Evolutionary conservation across 495 filamentous ascomycete species (phyloP), one percentile per base, ranked within the genome.

Genomic region (Stereocaulon alpinum): DNA sequence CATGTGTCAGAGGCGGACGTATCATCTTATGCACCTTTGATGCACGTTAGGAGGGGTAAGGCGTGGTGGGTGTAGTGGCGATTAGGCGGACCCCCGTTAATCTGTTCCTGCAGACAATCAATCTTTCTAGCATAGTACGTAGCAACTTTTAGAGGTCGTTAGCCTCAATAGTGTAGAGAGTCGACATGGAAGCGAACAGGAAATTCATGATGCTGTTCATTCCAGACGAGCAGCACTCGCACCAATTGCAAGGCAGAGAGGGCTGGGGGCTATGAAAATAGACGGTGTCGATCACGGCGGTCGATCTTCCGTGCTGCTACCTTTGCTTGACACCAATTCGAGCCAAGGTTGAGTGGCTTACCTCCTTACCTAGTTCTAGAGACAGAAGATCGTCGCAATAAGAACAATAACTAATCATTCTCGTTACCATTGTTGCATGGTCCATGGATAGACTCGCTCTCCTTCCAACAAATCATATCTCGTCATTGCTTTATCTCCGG

Each of bases 1-100:
- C 43, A 27, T n/a, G 40, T 27, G 40, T 55, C 1, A 55, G 37
- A 60, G 57, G 60, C 55, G 63, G 55, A 43, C 60, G 63, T 62
- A 60, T 65, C 63, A 65, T 55, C 40, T 58, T 59, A 61, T 59
- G 63, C 59, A 62, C 48, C 48, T 52, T 24, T 43, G 37, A 29
- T 37, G 34, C 1, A 37, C 5, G 2, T 37, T 37, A 3, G 34
- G 55, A 48, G 40, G 47, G 61, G 40, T 41, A 27, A 29, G 32
- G 40, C 37, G 7, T 40, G 47, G 32, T 43, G 60, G 34, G 55
- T 51, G 60, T 51, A 43, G 60, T 57, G 56, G 45, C 56, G 48
- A 58, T 40, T 50, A 37, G 34, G 27, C 12, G 32, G 49, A 17
- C 43, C 47, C 49, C 10, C 7, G n/a, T 18, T 52, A 52, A 52